Conservation (phyloP, 768 basidiomycete genomes). For the Mycena rosella region DNA sequence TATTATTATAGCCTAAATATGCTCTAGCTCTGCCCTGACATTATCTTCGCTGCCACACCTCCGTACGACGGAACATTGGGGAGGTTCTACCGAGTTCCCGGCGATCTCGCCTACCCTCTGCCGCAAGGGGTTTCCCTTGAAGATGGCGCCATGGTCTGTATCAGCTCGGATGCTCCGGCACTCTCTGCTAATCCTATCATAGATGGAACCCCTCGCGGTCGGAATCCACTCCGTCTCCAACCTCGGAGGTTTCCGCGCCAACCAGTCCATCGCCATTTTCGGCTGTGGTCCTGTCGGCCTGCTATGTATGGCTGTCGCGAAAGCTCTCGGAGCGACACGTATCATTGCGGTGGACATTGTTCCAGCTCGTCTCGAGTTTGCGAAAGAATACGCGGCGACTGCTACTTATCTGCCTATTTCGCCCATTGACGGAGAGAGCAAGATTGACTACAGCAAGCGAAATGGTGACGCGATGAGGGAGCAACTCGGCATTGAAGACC, state of each 20-base stretch:
- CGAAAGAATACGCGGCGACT: conserved; percentile 86
- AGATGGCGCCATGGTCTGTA: conserved; percentile 90
- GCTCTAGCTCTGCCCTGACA: conserved; percentile 82
- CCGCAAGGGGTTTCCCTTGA: conserved; percentile 89
- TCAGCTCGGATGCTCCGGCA: neutral
- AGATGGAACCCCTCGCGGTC: conserved; percentile 97
- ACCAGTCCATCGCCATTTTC: conserved; percentile 85
- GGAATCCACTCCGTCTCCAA: conserved; percentile 90
- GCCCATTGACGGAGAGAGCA: conserved; percentile 72
- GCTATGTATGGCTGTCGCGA: conserved; percentile 96
- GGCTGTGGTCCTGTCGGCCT: conserved; percentile 93
- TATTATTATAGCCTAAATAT: neutral
- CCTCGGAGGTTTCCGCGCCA: conserved; percentile 77
- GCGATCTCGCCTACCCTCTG: conserved; percentile 86
- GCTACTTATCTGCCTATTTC: conserved; percentile 76
- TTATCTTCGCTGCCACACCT: conserved; percentile 93
- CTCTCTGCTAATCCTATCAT: conserved; percentile 1
- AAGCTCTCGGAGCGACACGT: conserved; percentile 88
- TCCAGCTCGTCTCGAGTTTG: conserved; percentile 84
- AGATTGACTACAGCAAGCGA: conserved; percentile 77
- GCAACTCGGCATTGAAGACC: conserved; percentile 74
- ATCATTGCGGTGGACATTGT: conserved; percentile 90
- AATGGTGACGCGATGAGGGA: conserved; percentile 77
- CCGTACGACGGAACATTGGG: conserved; percentile 70
- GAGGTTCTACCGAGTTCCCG: conserved; percentile 88